phyloP scores from a whole-genome alignment of 2,329 filamentous ascomycete genomes.

The Xylaria sp. region DNA sequence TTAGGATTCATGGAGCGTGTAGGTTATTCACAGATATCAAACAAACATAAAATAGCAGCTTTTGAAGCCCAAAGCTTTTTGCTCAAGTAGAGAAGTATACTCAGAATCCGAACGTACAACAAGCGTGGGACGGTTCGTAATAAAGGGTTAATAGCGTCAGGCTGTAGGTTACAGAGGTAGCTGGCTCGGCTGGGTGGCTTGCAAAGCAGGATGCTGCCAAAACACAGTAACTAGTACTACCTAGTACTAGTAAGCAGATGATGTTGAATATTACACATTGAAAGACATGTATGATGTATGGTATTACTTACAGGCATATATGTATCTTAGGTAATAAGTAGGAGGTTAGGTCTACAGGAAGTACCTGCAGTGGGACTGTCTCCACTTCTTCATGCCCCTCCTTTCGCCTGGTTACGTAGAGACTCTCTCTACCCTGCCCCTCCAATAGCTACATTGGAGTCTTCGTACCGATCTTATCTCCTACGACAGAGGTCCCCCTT shows the following conservation, averaged over 20 bases:
- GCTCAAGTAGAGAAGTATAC: neutral
- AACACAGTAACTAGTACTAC: too few relatives aligned
- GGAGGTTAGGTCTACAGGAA: too few relatives aligned
- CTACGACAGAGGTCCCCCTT: neutral
- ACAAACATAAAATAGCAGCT: neutral
- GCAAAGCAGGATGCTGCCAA: neutral
- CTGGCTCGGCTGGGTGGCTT: neutral
- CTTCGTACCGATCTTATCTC: neutral
- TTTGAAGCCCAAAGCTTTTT: neutral
- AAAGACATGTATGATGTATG: too few relatives aligned
- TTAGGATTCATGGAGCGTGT: neutral
- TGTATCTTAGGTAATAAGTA: too few relatives aligned
- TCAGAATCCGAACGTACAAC: too few relatives aligned
- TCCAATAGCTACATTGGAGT: neutral
- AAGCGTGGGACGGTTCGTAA: too few relatives aligned
- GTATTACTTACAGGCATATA: too few relatives aligned
- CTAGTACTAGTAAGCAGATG: too few relatives aligned
- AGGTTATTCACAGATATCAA: slow-evolving; percentile 14
- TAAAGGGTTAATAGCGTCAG: too few relatives aligned
- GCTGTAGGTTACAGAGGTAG: neutral
- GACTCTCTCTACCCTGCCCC: neutral
- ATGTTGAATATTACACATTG: too few relatives aligned
- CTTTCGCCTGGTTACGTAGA: neutral
- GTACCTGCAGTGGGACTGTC: neutral
- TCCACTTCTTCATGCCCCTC: slow-evolving; percentile 1